These are phyloP conservation scores for Pythium vanterpoolii DNA, from an alignment of 352 stramenopile genomes.

Conservation along the genomic window DNA sequence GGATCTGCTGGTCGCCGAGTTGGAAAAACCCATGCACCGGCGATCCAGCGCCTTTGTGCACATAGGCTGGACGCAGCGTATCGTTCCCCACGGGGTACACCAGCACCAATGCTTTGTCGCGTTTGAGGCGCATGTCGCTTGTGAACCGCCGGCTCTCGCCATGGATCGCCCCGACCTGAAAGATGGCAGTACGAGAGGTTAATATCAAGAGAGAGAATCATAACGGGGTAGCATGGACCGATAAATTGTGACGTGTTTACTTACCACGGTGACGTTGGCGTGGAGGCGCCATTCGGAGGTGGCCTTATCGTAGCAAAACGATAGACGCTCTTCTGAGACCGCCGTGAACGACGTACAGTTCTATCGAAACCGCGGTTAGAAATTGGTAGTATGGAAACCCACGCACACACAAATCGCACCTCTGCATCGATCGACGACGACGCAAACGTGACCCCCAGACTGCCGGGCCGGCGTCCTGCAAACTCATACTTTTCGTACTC, in stretches of 20 bases:
- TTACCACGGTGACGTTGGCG: slow-evolving; percentile 24
- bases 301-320: slow-evolving; percentile 30
- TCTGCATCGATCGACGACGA: slow-evolving; percentile 36
- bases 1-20: slow-evolving; percentile 21
- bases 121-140: slow-evolving; percentile 24
- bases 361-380: background rate
- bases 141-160: slow-evolving; percentile 13
- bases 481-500: slow-evolving; percentile 39
- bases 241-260: background rate
- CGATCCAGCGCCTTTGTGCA: slow-evolving; percentile 39
- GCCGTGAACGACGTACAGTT: slow-evolving; percentile 28
- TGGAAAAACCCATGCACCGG: slow-evolving; percentile 25
- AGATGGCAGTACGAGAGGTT: background rate
- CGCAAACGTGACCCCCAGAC: slow-evolving; percentile 30
- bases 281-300: slow-evolving; percentile 23
- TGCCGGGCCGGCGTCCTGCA: slow-evolving; percentile 24
- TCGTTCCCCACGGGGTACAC: slow-evolving; percentile 41
- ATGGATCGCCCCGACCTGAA: slow-evolving; percentile 14
- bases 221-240: background rate
- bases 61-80: slow-evolving; percentile 36
- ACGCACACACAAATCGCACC: slow-evolving; percentile 1
- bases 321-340: slow-evolving; percentile 13
- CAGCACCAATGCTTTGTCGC: slow-evolving; percentile 34
- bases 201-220: background rate
- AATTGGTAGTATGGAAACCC: background rate